Evolutionary conservation across 2,329 filamentous ascomycete genomes (phyloP).

Genomic region (Phyllosticta paracitricarpa): DNA sequence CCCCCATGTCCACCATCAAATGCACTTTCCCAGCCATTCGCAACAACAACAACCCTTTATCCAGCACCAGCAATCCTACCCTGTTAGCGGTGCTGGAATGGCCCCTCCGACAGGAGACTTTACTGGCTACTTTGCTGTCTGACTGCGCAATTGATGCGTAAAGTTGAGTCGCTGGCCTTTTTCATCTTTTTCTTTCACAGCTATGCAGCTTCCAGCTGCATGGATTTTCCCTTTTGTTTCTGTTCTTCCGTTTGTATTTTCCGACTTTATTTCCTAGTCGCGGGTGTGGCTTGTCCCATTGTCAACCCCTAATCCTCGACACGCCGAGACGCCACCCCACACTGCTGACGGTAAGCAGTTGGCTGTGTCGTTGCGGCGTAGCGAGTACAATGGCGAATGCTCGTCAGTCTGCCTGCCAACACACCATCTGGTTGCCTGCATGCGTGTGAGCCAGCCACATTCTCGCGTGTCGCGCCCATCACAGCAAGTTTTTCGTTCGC

Average conservation of each 20-base stretch:
- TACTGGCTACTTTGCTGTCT: constrained; percentile 3
- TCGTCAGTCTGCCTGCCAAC: background rate
- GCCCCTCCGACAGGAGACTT: constrained; percentile 6
- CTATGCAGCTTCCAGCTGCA: background rate
- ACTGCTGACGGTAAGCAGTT: background rate
- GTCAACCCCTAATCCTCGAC: background rate
- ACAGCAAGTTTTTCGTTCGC: background rate
- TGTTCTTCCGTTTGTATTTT: background rate
- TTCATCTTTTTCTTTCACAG: background rate
- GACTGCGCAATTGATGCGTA: background rate
- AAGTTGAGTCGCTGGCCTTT: background rate
- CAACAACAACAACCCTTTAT: background rate
- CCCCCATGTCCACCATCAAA: constrained; percentile 1
- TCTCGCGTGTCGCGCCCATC: background rate
- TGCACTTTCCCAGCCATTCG: background rate
- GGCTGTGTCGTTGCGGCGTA: background rate
- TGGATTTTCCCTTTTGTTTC: background rate
- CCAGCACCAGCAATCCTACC: constrained; percentile 6
- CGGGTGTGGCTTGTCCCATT: background rate
- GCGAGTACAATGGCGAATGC: background rate
- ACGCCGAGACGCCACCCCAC: background rate
- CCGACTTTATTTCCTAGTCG: background rate
- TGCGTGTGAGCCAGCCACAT: background rate
- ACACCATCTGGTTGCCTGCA: background rate
- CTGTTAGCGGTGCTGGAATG: background rate